Evolutionary conservation across 768 basidiomycete species (phyloP), one percentile per base, ranked within the genome.

Genomic region (Hydnomerulius pinastri): DNA sequence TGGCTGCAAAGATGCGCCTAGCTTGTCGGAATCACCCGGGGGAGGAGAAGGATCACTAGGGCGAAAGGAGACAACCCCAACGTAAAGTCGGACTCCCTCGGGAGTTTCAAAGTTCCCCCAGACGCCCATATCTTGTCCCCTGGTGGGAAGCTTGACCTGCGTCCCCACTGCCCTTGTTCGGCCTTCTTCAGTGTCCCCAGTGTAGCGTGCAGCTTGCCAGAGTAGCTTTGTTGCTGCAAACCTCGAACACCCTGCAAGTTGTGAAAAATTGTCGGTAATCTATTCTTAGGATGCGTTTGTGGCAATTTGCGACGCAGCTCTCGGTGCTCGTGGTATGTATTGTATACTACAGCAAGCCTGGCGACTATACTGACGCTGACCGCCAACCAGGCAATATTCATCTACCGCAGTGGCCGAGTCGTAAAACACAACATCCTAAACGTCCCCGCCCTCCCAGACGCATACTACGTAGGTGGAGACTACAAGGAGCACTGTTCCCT

Each of bases 391-490:
- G 71, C 74, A 18, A 36, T 74, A 27, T 55, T 77, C 40, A 51
- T 72, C 53, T 83, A 76, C 62, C 73, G 78, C 38, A 78, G 66
- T 46, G 76, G 74, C 18, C 67, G 65, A 21, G 49, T 75, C n/a
- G 53, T 65, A 23, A 71, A 68, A 50, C 73, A 81, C 59, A 53
- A 64, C 35, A 68, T 82, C 24, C 48, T 84, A 43, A 60, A 60
- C 20, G 66, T 67, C 28, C 70, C 78, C n/a, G 45, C 68, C 2
- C 73, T 82, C 18, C 78, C 85, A 5, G 55, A 53, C 3, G 78
- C 75, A 2, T 82, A 85, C 63, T 77, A 82, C 52, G 68, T 69
- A 4, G 71, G 70, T 4, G 85, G 83, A 1, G 61, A 83, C 58
- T 79, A 74, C 51, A 56, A 66, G 21, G 63, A 70, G 0, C 72